phyloP scores from a whole-genome alignment of 495 filamentous ascomycete genomes.

The Aspergillus indologenus region DNA sequence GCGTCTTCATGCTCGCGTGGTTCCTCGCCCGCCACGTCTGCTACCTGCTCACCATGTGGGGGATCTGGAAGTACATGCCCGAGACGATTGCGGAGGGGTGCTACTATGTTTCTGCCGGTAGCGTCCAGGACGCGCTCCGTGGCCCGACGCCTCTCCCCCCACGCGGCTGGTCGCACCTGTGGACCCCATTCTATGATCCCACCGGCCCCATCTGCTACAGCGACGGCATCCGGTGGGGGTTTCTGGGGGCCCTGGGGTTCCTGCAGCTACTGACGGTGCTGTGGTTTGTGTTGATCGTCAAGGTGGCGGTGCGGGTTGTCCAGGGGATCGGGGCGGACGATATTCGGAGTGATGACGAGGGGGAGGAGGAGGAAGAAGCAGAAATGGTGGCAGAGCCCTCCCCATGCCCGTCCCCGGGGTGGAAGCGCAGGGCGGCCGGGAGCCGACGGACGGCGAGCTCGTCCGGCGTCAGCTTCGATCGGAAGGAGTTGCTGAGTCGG shows the following conservation, averaged over 20 bases:
- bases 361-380: constrained; percentile 57
- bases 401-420: not conserved
- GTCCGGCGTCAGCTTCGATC: constrained; percentile 40
- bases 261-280: constrained; percentile 69
- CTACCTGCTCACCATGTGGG: constrained; percentile 65
- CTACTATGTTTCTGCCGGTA: no score
- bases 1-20: constrained; percentile 74
- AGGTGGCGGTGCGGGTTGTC: constrained; percentile 66
- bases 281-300: constrained; percentile 77
- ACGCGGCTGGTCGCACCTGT: constrained; percentile 48
- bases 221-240: constrained; percentile 56
- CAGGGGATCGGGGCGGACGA: constrained; percentile 71
- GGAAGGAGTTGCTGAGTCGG: constrained; percentile 59
- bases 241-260: constrained; percentile 64
- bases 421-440: not conserved
- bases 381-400: not conserved
- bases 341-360: constrained; percentile 58
- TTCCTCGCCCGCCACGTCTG: constrained; percentile 68
- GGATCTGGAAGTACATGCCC: constrained; percentile 59
- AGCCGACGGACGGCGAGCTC: constrained; percentile 4
- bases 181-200: constrained; percentile 61
- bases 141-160: constrained; percentile 44
- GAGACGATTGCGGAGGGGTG: constrained; percentile 56
- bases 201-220: constrained; percentile 66
- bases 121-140: constrained; percentile 44